Evolutionary conservation across 257 asterid genomes (phyloP), one percentile per base, ranked within the genome.

Genomic region (Solanum dulcamara): DNA sequence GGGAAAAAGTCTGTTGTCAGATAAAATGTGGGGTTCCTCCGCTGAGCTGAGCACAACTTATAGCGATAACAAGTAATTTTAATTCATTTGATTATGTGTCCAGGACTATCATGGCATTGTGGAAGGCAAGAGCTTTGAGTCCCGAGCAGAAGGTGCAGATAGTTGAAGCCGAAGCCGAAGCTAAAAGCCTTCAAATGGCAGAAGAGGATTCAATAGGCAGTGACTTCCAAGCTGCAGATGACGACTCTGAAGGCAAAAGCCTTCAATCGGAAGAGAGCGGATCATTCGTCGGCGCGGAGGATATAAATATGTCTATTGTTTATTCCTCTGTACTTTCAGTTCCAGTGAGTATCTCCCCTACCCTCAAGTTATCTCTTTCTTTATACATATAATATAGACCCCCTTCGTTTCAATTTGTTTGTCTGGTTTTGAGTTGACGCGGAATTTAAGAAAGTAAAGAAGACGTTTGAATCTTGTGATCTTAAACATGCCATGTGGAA

Each of bases 61-160:
- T 79, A 48, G 64, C 3, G 15, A 79, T 30, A 28, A 79, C 83
- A 10, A 48, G 44, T 50, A 79, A 48, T 15, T 17, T 79, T 79
- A 48, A 4, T 48, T 64, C 64, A 44, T 66, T 66, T 32, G 0
- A 35, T 64, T 60, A 10, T 84, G 38, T 84, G 20, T 84, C 51
- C 90, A 96, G 98, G 92, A 95, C 98, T 84, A 94, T 97, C 89
- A 93, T 93, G 97, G 99, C 97, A 66, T 90, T 95, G 30, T 95
- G 99, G 99, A 95, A 86, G 86, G 98, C 98, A 42, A 90, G 98
- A 90, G 93, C 98, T 81, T 90, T 97, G 90, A 95, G 93, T 81
- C 99, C 97, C 10, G 99, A 94, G 90, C 98, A 97, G 91, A 97
- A 95, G 93, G 98, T 91, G 48, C 97, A 87, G 89, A 91, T 97